Conservation (phyloP, 352 stramenopile species). For the Pythium utonaiense region DNA sequence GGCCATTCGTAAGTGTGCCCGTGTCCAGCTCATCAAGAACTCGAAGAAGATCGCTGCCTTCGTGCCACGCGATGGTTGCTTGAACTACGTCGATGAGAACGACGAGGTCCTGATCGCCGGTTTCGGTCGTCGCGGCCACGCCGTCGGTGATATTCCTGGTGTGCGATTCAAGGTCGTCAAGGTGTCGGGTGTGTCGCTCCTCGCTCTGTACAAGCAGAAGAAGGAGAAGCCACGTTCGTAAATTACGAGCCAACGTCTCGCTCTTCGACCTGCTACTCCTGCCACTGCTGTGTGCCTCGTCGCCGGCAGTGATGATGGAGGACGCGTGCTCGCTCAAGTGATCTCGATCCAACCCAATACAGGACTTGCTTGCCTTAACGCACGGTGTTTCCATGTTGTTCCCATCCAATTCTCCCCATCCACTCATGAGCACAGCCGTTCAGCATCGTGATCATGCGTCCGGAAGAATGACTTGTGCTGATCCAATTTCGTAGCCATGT, state of each 20-base stretch:
- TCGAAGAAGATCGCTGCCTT: slow-evolving; percentile 99
- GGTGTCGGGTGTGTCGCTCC: slow-evolving; percentile 98
- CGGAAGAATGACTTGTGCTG: no score
- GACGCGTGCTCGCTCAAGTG: slow-evolving; percentile 20
- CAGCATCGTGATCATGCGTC: no score
- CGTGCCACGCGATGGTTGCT: slow-evolving; percentile 99
- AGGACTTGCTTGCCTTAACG: slow-evolving; percentile 28
- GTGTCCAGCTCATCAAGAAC: slow-evolving; percentile 99
- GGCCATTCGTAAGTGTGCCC: slow-evolving; percentile 99
- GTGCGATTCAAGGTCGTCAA: slow-evolving; percentile 99
- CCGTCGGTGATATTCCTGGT: slow-evolving; percentile 99
- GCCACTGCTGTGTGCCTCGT: neutral
- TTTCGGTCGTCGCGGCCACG: slow-evolving; percentile 99
- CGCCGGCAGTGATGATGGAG: neutral
- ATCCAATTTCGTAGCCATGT: neutral
- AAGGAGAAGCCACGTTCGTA: slow-evolving; percentile 99
- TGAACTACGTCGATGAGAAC: slow-evolving; percentile 99
- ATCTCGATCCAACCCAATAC: slow-evolving; percentile 29
- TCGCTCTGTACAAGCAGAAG: slow-evolving; percentile 99
- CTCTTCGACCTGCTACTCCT: neutral
- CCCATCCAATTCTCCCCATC: neutral
- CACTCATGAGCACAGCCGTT: no score
- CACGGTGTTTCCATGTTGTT: neutral
- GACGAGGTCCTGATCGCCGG: slow-evolving; percentile 99
- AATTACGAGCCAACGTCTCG: slow-evolving; percentile 35